phyloP scores from a whole-genome alignment of 2,329 filamentous ascomycete species.

The Neophaeococcomyces aloes region DNA sequence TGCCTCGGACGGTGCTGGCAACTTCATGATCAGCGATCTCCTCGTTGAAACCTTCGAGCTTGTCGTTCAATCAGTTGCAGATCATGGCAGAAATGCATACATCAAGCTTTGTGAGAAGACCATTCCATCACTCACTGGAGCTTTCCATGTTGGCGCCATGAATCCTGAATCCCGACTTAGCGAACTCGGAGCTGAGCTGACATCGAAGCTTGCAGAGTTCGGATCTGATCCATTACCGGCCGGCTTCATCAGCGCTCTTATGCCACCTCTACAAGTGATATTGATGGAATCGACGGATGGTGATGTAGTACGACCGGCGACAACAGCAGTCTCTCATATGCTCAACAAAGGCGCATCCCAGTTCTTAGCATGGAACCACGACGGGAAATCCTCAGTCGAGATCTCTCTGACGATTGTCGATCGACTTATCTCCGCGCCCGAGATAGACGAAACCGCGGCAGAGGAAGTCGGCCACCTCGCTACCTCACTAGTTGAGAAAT shows the following conservation, averaged over 20 bases:
- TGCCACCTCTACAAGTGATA: conserved; percentile 77
- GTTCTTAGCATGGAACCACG: conserved; percentile 76
- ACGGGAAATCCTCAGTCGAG: conserved; percentile 72
- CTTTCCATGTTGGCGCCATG: conserved; percentile 77
- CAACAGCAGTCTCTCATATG: conserved; percentile 78
- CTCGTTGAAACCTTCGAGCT: conserved; percentile 89
- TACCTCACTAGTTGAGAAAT: conserved; percentile 89
- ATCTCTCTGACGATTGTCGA: conserved; percentile 75
- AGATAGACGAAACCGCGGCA: conserved; percentile 84
- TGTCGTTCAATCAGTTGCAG: conserved; percentile 46
- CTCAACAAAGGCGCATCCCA: conserved; percentile 83
- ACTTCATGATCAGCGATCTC: conserved; percentile 81
- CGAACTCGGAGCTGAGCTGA: conserved; percentile 74
- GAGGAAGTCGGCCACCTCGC: conserved; percentile 94
- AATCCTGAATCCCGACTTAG: conserved; percentile 77
- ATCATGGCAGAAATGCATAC: conserved; percentile 57
- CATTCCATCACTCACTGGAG: conserved; percentile 73
- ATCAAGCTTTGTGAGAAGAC: conserved; percentile 73
- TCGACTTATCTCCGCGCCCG: conserved; percentile 72
- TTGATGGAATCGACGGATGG: conserved; percentile 77
- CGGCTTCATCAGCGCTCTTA: conserved; percentile 71
- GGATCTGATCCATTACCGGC: conserved; percentile 74
- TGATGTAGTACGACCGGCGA: conserved; percentile 76
- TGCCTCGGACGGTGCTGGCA: conserved; percentile 75
- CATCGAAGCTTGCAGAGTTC: conserved; percentile 70